A percentile compares a stretch with the other conserved stretches of the same genome.
Conservation (phyloP, 1,139 yeast genomes). For the Pneumocystis sp. region DNA sequence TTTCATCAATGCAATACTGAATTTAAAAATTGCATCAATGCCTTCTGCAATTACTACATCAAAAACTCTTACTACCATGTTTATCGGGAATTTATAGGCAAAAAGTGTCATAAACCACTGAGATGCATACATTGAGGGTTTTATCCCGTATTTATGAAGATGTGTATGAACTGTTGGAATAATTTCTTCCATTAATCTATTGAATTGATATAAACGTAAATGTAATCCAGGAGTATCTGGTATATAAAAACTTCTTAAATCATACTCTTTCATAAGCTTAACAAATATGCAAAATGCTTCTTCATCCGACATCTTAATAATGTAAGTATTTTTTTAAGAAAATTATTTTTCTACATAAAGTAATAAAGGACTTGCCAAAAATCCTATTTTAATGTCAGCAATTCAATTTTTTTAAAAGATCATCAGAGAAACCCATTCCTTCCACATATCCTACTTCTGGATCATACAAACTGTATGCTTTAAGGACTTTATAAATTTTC, state of each 20-base stretch:
- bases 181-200: constrained; percentile 56
- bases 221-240: constrained; percentile 93
- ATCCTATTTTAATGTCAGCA: neutral
- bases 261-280: constrained; percentile 71
- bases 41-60: constrained; percentile 86
- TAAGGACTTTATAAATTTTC: constrained; percentile 34
- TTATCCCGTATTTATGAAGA: constrained; percentile 66
- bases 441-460: constrained; percentile 94
- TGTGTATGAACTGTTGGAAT: constrained; percentile 60
- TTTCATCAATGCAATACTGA: constrained; percentile 63
- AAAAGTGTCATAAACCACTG: constrained; percentile 81
- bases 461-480: constrained; percentile 73
- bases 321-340: neutral
- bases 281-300: constrained; percentile 77
- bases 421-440: constrained; percentile 87
- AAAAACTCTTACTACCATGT: constrained; percentile 64
- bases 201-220: constrained; percentile 72
- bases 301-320: constrained; percentile 55
- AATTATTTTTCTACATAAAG: neutral
- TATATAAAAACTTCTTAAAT: constrained; percentile 56
- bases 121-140: constrained; percentile 85
- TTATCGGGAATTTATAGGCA: constrained; percentile 82
- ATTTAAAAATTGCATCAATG: constrained; percentile 61
- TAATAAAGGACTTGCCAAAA: neutral
- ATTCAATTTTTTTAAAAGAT: constrained; percentile 44